A percentile compares a stretch with the other conserved stretches of the same genome.
Conservation (phyloP, 306 rosid species). For the Castanea crenata region DNA sequence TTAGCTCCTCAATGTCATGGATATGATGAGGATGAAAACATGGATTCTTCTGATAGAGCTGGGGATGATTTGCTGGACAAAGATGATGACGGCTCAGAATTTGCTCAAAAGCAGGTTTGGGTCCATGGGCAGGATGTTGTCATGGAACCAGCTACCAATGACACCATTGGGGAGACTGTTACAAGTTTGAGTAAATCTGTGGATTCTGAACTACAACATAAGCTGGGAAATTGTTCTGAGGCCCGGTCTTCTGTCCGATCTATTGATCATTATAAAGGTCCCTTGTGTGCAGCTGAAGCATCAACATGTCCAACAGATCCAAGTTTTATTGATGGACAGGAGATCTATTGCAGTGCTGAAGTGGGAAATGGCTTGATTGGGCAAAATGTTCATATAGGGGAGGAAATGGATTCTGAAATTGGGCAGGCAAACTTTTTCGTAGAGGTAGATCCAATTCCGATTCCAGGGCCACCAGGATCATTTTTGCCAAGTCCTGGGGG, state of each 20-base stretch:
- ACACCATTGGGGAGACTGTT: conserved; percentile 20
- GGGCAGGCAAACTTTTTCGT: conserved; percentile 32
- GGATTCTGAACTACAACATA: conserved; percentile 23
- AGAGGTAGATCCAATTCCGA: conserved; percentile 54
- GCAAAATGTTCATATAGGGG: conserved; percentile 22
- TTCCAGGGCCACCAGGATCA: conserved; percentile 72
- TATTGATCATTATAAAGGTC: conserved; percentile 18
- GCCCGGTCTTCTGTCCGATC: conserved; percentile 17
- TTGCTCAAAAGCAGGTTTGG: conserved; percentile 18
- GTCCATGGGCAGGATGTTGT: conserved; percentile 16
- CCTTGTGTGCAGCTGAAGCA: conserved; percentile 24
- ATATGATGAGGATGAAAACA: conserved; percentile 12
- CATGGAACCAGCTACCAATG: conserved; percentile 21
- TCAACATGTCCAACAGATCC: conserved; percentile 20
- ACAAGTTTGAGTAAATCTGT: conserved; percentile 23
- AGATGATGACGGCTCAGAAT: conserved; percentile 18
- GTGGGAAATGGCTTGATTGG: conserved; percentile 33
- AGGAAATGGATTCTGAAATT: conserved; percentile 36
- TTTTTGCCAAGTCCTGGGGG: conserved; percentile 61
- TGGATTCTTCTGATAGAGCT: conserved; percentile 19
- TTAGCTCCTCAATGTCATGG: conserved; percentile 6
- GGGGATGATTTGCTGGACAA: conserved; percentile 18
- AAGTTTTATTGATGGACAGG: conserved; percentile 26
- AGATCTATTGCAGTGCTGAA: conserved; percentile 34
- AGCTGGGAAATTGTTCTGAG: conserved; percentile 9